Evolutionary conservation across 1,284 basidiomycete genomes (phyloP), one percentile per base, ranked within the genome.

Genomic region (Malassezia cuniculi): DNA sequence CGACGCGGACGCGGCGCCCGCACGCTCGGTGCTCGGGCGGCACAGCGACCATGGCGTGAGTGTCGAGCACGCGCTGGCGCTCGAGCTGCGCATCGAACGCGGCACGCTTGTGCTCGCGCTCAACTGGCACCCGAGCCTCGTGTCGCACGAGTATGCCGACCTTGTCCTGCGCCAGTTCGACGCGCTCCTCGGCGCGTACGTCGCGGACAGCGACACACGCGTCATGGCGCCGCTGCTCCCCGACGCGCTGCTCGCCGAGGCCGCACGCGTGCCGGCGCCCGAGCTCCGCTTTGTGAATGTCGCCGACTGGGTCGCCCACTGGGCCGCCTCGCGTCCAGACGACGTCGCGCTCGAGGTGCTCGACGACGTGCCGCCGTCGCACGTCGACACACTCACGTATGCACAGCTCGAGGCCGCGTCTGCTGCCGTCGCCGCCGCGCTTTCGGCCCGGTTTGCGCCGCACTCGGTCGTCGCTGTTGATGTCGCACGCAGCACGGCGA

Each of bases 41-140:
- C 16, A 27, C 11, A 34, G 39, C 22, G 59, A 65, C 34, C 42
- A 54, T 2, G 59, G 52, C 11, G 43, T 60, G 4, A 46, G 47
- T 10, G 61, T 60, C 15, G 61, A 65, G 42, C 61, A 65, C 33
- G 48, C 47, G 16, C 28, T 61, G 1, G 61, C 60, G 26, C 47
- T 62, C 18, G 57, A 65, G 31, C 43, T 65, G 34, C 48, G 50
- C 12, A 33, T 56, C 0, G 28, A 36, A 17, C 22, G 31, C 5
- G 55, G 51, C 6, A 39, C 26, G 0, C 27, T 60, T 25, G 33
- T 40, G 25, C 41, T 61, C 3, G 55, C 47, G 14, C 33, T 64
- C 18, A 55, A 50, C 43, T 48, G 42, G 31, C 48, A 47, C 30
- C 36, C 41, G 12, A 39, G 34, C 7, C 29, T 48, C 8, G 32